phyloP scores from a whole-genome alignment of 2,329 filamentous ascomycete genomes.

The Onygenales sp. region DNA sequence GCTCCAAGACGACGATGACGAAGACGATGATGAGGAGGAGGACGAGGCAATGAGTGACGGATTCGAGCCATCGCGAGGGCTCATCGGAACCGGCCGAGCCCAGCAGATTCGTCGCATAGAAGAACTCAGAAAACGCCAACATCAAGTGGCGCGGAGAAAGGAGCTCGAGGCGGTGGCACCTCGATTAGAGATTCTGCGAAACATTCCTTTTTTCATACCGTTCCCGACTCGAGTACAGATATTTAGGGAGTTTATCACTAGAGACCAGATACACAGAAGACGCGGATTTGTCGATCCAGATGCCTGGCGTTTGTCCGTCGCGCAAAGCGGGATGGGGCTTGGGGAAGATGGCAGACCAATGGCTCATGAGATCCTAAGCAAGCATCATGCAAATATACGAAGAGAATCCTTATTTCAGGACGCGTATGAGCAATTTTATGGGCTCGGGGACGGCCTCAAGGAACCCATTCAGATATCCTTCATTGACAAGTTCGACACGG shows the following conservation, averaged over 20 bases:
- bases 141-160: slow-evolving; percentile 58
- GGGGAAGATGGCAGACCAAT: slow-evolving; percentile 30
- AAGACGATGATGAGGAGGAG: slow-evolving; percentile 36
- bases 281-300: slow-evolving; percentile 63
- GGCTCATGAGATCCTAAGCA: slow-evolving; percentile 35
- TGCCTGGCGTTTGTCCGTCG: slow-evolving; percentile 57
- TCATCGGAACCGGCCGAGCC: slow-evolving; percentile 50
- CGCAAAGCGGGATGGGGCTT: slow-evolving; percentile 33
- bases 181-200: slow-evolving; percentile 79
- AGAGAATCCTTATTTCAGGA: slow-evolving; percentile 75
- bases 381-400: slow-evolving; percentile 69
- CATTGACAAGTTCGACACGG: slow-evolving; percentile 76
- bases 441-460: slow-evolving; percentile 72
- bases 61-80: slow-evolving; percentile 22
- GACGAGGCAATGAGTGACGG: slow-evolving; percentile 29
- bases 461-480: slow-evolving; percentile 96
- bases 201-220: slow-evolving; percentile 95
- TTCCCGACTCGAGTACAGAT: slow-evolving; percentile 87
- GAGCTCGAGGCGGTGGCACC: slow-evolving; percentile 72
- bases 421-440: slow-evolving; percentile 74
- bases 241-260: slow-evolving; percentile 81
- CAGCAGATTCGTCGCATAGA: slow-evolving; percentile 56
- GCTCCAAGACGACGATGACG: slow-evolving; percentile 54
- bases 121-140: slow-evolving; percentile 52
- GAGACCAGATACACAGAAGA: slow-evolving; percentile 67